Percentiles rank a stretch among this genome's conserved stretches.
Conservation (phyloP, 1,284 basidiomycete genomes). For the Exobasidium cylindrosporum region DNA sequence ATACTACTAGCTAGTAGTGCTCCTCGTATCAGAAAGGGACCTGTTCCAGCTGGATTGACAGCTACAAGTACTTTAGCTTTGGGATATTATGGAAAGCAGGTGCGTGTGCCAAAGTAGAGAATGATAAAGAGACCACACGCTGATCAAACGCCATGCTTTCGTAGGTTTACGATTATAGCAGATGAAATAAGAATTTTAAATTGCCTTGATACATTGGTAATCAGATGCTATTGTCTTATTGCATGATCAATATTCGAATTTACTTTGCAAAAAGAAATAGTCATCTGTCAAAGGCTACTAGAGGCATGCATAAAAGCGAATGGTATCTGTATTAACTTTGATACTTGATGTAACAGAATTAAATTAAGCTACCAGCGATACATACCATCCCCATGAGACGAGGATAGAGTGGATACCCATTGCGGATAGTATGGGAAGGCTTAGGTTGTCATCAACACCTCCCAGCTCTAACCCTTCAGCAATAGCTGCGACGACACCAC, state of each 20-base stretch:
- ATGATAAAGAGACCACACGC: not conserved
- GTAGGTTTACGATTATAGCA: constrained; percentile 39
- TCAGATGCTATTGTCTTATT: too few species aligned
- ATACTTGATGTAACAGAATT: too few species aligned
- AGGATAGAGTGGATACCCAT: constrained; percentile 66
- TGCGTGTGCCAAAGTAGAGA: constrained; percentile 10
- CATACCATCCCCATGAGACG: constrained; percentile 31
- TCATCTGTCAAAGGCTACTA: too few species aligned
- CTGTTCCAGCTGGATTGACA: constrained; percentile 69
- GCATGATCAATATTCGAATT: too few species aligned
- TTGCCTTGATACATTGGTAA: too few species aligned
- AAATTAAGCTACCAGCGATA: too few species aligned
- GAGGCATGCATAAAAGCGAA: too few species aligned
- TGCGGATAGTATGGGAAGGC: constrained; percentile 84
- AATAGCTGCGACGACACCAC: constrained; percentile 54
- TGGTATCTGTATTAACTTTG: too few species aligned
- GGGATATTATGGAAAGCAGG: constrained; percentile 68
- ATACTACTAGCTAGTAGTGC: constrained; percentile 73
- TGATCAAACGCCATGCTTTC: not conserved
- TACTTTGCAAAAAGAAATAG: too few species aligned
- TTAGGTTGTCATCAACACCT: constrained; percentile 85
- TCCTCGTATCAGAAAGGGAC: constrained; percentile 72
- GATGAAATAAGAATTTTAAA: too few species aligned
- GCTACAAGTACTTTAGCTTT: constrained; percentile 65
- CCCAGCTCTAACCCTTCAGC: constrained; percentile 68